Evolutionary conservation across 768 basidiomycete species (phyloP).

Genomic region (Dioszegia hungarica): DNA sequence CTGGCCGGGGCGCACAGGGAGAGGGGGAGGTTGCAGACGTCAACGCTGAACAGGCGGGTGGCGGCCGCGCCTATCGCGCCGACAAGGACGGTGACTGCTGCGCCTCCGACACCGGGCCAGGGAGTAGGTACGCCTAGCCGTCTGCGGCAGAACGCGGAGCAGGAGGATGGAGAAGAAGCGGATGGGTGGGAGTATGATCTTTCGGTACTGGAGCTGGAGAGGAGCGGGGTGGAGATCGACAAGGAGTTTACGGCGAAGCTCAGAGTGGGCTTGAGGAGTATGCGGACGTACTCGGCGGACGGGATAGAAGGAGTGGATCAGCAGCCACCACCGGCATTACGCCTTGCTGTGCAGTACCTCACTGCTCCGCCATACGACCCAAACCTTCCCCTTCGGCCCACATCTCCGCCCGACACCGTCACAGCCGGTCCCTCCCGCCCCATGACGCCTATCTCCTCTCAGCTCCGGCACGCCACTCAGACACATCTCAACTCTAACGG

Average conservation of each 20-base stretch:
- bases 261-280: slow-evolving; percentile 17
- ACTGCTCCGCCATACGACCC: slow-evolving; percentile 2
- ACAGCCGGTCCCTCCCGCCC: slow-evolving; percentile 15
- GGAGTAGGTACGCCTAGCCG: neutral
- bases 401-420: neutral
- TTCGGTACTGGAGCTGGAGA: slow-evolving; percentile 6
- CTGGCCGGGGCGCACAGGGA: slow-evolving; percentile 70
- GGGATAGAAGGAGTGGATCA: neutral
- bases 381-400: neutral
- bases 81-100: slow-evolving; percentile 48
- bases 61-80: slow-evolving; percentile 54
- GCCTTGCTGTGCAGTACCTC: slow-evolving; percentile 30
- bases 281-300: neutral
- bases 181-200: slow-evolving; percentile 36
- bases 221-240: slow-evolving; percentile 22
- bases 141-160: neutral
- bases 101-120: slow-evolving; percentile 10
- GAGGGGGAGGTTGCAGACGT: slow-evolving; percentile 79
- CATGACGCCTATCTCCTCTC: slow-evolving; percentile 24
- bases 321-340: slow-evolving; percentile 13
- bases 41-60: slow-evolving; percentile 78
- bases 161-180: slow-evolving; percentile 1
- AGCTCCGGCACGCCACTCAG: slow-evolving; percentile 26
- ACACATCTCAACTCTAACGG: neutral
- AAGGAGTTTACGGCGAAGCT: slow-evolving; percentile 15